A percentile compares a stretch with the other conserved stretches of the same genome.
Evolutionary conservation across 306 rosid species (phyloP).

Genomic region (Trifolium dubium): DNA sequence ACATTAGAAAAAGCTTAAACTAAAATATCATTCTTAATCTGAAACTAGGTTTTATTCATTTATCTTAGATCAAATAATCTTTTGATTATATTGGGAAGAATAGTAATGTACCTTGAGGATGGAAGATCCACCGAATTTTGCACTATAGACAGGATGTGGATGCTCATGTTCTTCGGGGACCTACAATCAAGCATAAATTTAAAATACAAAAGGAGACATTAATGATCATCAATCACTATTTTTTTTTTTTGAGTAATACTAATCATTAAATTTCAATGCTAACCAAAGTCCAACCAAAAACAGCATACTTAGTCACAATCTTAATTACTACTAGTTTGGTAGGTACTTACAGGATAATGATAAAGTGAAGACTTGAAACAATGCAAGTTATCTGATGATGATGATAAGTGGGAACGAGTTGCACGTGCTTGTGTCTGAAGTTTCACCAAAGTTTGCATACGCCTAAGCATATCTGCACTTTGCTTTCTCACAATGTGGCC

Average conservation of each 20-base stretch:
- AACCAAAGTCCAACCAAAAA: slow-evolving; percentile 24
- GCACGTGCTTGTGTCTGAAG: slow-evolving; percentile 85
- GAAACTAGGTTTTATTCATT: no score
- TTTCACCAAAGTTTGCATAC: slow-evolving; percentile 91
- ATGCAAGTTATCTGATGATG: slow-evolving; percentile 46
- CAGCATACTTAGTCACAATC: background rate
- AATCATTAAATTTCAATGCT: slow-evolving; percentile 25
- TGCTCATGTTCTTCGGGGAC: slow-evolving; percentile 55
- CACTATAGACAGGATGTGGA: slow-evolving; percentile 48
- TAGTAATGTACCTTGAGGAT: slow-evolving; percentile 60
- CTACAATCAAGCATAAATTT: slow-evolving; percentile 46
- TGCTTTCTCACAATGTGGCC: slow-evolving; percentile 96
- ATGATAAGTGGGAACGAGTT: slow-evolving; percentile 55
- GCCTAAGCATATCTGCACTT: slow-evolving; percentile 82
- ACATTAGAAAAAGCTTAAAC: no score
- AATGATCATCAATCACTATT: slow-evolving; percentile 17
- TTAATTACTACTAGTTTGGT: background rate
- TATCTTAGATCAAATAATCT: background rate
- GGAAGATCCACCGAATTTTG: slow-evolving; percentile 72
- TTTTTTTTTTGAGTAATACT: background rate
- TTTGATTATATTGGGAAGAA: background rate
- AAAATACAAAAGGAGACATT: background rate
- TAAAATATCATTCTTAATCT: no score
- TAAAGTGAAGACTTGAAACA: slow-evolving; percentile 63
- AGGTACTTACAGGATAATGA: slow-evolving; percentile 55